phyloP scores from a whole-genome alignment of 2,329 filamentous ascomycete species.

The Trichoderma gracile region DNA sequence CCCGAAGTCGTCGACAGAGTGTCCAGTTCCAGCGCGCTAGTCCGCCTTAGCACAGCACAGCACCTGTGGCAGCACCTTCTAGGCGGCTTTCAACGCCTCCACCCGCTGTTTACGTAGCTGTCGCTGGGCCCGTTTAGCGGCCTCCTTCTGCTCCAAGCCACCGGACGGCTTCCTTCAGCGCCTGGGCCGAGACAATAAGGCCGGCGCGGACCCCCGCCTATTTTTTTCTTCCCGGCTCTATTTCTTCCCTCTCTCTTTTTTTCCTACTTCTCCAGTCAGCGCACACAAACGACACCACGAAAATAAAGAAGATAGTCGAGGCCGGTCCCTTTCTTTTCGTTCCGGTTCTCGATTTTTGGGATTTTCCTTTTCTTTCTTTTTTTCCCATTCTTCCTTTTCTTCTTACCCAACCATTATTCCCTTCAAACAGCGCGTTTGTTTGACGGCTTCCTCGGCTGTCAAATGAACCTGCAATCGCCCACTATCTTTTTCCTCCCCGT shows the following conservation, averaged over 20 bases:
- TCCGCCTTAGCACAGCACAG: not conserved
- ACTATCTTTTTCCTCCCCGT: constrained; percentile 63
- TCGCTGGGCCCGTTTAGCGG: not conserved
- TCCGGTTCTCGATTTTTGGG: constrained; percentile 22
- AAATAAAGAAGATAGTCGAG: constrained; percentile 24
- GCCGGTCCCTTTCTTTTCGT: constrained; percentile 30
- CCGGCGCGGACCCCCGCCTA: constrained; percentile 32
- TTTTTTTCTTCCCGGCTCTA: constrained; percentile 10
- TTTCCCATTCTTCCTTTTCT: not conserved
- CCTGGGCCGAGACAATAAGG: constrained; percentile 31
- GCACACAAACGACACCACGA: constrained; percentile 11
- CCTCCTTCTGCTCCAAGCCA: constrained; percentile 10
- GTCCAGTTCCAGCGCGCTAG: constrained; percentile 1
- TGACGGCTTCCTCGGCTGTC: constrained; percentile 80
- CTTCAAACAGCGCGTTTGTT: constrained; percentile 76
- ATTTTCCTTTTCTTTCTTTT: constrained; percentile 1
- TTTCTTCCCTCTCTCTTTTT: constrained; percentile 31
- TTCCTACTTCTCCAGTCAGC: constrained; percentile 24
- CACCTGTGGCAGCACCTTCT: constrained; percentile 8
- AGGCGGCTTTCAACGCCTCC: constrained; percentile 14
- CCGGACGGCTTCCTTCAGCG: not conserved
- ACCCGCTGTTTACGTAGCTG: constrained; percentile 13
- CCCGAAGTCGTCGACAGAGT: too few relatives aligned
- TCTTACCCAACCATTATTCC: constrained; percentile 25
- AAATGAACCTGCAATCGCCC: constrained; percentile 94